Conservation (phyloP, 2,329 filamentous ascomycete genomes). For the Fusarium denticulatum region DNA sequence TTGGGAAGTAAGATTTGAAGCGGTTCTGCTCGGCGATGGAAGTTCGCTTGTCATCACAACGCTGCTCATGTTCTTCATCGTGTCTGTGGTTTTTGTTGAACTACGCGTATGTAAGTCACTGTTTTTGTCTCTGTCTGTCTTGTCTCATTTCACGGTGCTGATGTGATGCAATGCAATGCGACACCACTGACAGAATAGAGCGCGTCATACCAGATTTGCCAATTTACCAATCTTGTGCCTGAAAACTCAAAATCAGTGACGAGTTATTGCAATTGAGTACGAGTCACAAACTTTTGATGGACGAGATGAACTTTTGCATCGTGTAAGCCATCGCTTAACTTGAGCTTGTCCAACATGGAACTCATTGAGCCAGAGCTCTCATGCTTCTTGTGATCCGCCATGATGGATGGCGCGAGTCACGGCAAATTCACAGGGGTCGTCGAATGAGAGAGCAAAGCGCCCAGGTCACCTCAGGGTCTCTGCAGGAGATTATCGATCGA, state of each 20-base stretch:
- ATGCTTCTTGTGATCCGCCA: constrained; percentile 41
- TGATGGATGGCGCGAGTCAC: constrained; percentile 41
- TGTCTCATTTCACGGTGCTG: not conserved
- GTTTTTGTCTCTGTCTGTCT: not conserved
- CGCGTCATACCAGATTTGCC: constrained; percentile 63
- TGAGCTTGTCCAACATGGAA: constrained; percentile 59
- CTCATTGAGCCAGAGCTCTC: constrained; percentile 11
- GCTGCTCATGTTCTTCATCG: constrained; percentile 90
- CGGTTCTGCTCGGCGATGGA: constrained; percentile 78
- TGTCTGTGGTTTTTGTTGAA: constrained; percentile 92
- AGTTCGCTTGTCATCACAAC: constrained; percentile 81
- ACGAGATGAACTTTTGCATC: constrained; percentile 66
- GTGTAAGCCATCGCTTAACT: constrained; percentile 62
- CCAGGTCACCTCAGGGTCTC: not conserved
- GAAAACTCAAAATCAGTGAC: not conserved
- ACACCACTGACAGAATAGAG: not conserved
- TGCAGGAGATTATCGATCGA: constrained; percentile 7
- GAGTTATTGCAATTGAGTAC: constrained; percentile 18
- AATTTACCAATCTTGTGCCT: constrained; percentile 70
- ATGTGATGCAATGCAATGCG: not conserved
- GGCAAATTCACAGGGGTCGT: not conserved
- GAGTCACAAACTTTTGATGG: constrained; percentile 63
- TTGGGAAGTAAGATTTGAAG: constrained; percentile 90
- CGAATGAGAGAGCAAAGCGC: constrained; percentile 3
- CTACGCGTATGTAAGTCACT: constrained; percentile 45